Evolutionary conservation across 2,329 filamentous ascomycete genomes (phyloP), one percentile per base, ranked within the genome.

Genomic region (Clonostachys rhizophaga): DNA sequence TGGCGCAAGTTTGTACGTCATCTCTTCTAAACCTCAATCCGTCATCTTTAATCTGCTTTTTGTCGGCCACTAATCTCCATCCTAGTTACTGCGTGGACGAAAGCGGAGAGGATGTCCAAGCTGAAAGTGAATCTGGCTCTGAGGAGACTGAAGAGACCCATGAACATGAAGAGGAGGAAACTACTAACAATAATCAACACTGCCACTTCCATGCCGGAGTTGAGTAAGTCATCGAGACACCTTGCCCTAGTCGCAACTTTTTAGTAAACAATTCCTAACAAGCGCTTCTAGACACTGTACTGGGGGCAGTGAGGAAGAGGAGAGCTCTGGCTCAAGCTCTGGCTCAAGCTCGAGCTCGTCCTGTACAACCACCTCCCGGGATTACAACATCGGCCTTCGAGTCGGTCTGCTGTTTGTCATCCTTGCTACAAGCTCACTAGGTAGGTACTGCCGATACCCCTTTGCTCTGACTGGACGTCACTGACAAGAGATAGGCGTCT

Each of bases 201-300:
- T 89, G 85, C 54, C 87, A 91, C 58, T 88, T 86, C 63, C 86
- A 91, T 55, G 85, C 85, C 10, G 86, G 86, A 36, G 82, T 90
- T 18, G 83, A 89, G 84, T 87, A 68, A 65, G 82, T 48, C 40
- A 12, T 17, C 35, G 13, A 30, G 3, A 30, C 24, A 3, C 24
- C 24, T 30, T 10, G 8, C 6, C 14, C 20, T n/a, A 13, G 18
- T 42, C 17, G 35, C 14, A 18, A 14, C 6, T 43, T 48, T 13
- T 46, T 67, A 13, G 34, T n/a, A 39, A 24, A 16, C n/a, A 34
- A n/a, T 30, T 30, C 24, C 24, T 30, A 30, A 30, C 24, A 30
- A 30, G 24, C 9, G 24, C 9, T 30, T 11, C 55, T 63, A 74
- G 75, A 51, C 79, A 87, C 55, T 88, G 84, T 52, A 74, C 78